Evolutionary conservation across 2,329 filamentous ascomycete species (phyloP), one percentile per base, ranked within the genome.

Genomic region (Cryphonectria radicalis): DNA sequence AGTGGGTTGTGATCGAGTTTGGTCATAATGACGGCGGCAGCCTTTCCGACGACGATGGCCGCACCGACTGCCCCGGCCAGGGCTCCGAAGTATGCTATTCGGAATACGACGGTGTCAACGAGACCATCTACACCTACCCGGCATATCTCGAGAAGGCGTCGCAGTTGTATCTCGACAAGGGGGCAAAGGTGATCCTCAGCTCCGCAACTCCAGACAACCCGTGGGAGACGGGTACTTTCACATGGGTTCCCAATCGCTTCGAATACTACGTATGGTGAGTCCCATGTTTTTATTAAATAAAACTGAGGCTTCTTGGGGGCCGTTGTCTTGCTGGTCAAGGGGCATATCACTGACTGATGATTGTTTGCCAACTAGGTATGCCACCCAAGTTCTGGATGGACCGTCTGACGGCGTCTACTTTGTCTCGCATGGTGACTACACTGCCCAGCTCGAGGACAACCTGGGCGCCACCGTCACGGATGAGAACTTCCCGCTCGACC

Each of bases 21-120:
- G 91, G 91, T 0, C 91, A 93, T 82, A 93, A 93, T 75, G 91
- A 93, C 74, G 91, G 90, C 32, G 89, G 90, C 1, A 85, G 85
- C 0, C 81, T 89, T 11, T 79, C 78, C 1, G 85, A 79, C 17
- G 90, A 92, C 78, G 91, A 92, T 75, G 87, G 87, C 0, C 85
- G 90, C 19, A 87, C 86, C 1, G 89, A 88, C 74, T 92, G 90
- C 72, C 80, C 79, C 2, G 88, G 88, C 3, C 80, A 83, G 0
- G 88, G 87, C 19, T 77, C 77, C 10, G 84, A 91, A 76, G 87
- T 84, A 0, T 90, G 88, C 78, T 77, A 80, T 50, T 86, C 84
- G 0, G 83, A 80, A 3, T 89, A 87, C 75, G 81, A 88, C 73
- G 85, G 85, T 3, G 80, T 82, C 19, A 70, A 78, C 0, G 88